Percentiles rank a stretch among this genome's conserved stretches.
These are phyloP conservation scores for Podaxis sp. DNA, from an alignment of 768 basidiomycete species.

Conservation along the genomic window DNA sequence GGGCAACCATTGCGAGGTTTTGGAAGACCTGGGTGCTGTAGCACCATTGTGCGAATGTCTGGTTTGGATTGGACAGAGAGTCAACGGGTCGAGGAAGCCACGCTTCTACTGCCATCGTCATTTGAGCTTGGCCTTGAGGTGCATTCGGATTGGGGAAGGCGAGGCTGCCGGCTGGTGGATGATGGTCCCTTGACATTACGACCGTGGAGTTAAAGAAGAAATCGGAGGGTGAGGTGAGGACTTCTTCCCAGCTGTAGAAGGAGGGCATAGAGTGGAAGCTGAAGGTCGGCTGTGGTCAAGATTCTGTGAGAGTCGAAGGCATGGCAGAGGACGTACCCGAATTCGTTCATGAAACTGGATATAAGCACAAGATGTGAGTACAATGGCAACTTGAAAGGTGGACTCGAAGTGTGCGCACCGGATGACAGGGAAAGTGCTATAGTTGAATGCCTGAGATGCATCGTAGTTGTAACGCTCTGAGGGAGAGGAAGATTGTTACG, in stretches of 20 bases:
- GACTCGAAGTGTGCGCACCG: slow-evolving; percentile 27
- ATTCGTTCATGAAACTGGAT: slow-evolving; percentile 56
- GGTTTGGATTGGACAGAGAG: slow-evolving; percentile 45
- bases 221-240: slow-evolving; percentile 46
- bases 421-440: slow-evolving; percentile 50
- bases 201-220: slow-evolving; percentile 60
- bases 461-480: slow-evolving; percentile 60
- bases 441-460: slow-evolving; percentile 50
- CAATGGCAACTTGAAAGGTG: not conserved
- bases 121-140: slow-evolving; percentile 49
- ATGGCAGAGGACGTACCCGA: slow-evolving; percentile 37
- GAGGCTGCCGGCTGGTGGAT: slow-evolving; percentile 52
- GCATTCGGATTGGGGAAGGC: slow-evolving; percentile 58
- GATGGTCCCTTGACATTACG: slow-evolving; percentile 56
- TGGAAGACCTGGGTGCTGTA: slow-evolving; percentile 65
- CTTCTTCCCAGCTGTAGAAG: slow-evolving; percentile 62
- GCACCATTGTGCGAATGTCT: slow-evolving; percentile 65
- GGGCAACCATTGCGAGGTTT: slow-evolving; percentile 56
- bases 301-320: not conserved
- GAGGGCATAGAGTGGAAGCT: slow-evolving; percentile 67
- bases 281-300: not conserved
- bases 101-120: slow-evolving; percentile 49
- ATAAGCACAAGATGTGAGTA: not conserved
- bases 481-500: not conserved
- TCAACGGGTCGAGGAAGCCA: slow-evolving; percentile 57